Evolutionary conservation across 2,329 filamentous ascomycete genomes (phyloP).

Genomic region (Fonsecaea pugnacius): DNA sequence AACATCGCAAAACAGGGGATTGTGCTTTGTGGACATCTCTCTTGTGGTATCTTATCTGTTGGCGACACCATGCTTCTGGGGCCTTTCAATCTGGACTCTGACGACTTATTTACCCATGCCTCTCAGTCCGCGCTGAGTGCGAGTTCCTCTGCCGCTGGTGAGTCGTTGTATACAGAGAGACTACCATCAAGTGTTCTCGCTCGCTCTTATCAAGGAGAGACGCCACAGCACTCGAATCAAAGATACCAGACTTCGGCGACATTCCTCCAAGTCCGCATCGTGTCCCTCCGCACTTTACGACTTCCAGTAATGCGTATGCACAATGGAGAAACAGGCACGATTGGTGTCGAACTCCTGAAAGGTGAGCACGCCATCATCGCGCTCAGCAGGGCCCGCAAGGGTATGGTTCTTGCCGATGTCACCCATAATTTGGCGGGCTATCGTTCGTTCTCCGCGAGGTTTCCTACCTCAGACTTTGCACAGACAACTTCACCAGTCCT

Average conservation of each 20-base stretch:
- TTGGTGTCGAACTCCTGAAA: slow-evolving; percentile 58
- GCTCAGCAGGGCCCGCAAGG: slow-evolving; percentile 36
- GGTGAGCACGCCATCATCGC: neutral
- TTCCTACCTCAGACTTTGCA: slow-evolving; percentile 63
- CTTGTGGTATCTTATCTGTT: slow-evolving; percentile 75
- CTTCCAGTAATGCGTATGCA: slow-evolving; percentile 77
- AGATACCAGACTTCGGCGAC: slow-evolving; percentile 8
- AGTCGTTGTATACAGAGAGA: slow-evolving; percentile 1
- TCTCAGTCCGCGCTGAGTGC: slow-evolving; percentile 19
- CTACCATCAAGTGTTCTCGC: slow-evolving; percentile 2
- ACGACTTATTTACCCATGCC: slow-evolving; percentile 3
- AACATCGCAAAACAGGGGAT: slow-evolving; percentile 59
- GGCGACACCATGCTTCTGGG: slow-evolving; percentile 80
- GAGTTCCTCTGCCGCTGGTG: slow-evolving; percentile 26
- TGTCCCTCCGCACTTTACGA: slow-evolving; percentile 85
- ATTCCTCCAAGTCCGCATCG: slow-evolving; percentile 66
- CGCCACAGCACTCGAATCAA: neutral
- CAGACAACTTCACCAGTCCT: slow-evolving; percentile 54
- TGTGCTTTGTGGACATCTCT: slow-evolving; percentile 84
- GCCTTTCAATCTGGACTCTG: slow-evolving; percentile 61
- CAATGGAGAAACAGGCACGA: slow-evolving; percentile 83
- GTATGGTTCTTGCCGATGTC: slow-evolving; percentile 34
- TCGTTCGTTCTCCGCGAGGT: slow-evolving; percentile 59
- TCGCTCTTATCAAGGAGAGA: slow-evolving; percentile 27
- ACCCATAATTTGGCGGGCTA: slow-evolving; percentile 16